These are phyloP conservation scores for Bromus sterilis DNA, from an alignment of 176 grass and related monocot genomes.

Conservation along the genomic window DNA sequence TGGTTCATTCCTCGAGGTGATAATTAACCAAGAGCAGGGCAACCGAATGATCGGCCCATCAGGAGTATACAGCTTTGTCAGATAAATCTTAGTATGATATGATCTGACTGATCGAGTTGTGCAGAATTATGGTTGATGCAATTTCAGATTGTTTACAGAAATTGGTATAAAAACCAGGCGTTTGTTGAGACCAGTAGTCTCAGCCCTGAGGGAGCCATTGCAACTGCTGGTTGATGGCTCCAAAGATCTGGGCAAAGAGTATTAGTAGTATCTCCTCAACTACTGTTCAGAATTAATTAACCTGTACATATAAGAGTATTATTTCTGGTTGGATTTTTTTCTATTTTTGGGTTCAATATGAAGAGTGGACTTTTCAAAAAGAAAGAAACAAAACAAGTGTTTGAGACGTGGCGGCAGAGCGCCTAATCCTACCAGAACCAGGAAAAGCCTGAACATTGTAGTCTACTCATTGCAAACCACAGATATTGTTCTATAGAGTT, in stretches of 20 bases:
- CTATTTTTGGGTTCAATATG: background rate
- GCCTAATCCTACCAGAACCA: background rate
- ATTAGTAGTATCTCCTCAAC: background rate
- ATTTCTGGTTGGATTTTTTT: background rate
- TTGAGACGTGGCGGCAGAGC: background rate
- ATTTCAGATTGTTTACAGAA: background rate
- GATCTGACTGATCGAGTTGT: background rate
- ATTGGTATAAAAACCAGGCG: background rate
- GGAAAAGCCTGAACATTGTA: background rate
- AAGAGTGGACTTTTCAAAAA: background rate
- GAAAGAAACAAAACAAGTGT: background rate
- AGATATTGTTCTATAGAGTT: background rate
- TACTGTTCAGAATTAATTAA: background rate
- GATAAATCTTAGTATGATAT: constrained; percentile 4
- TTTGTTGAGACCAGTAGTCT: background rate
- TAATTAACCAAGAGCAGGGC: background rate
- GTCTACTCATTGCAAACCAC: background rate
- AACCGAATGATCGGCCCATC: background rate
- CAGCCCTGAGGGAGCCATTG: background rate
- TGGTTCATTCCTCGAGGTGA: background rate
- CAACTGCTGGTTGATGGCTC: constrained; percentile 14
- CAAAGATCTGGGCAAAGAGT: background rate
- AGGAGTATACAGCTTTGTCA: constrained; percentile 1
- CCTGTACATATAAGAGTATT: background rate
- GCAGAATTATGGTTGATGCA: background rate